Percentiles rank a stretch among this genome's conserved stretches.
Conservation (phyloP, 2,329 filamentous ascomycete species). For the Biscogniauxia marginata region DNA sequence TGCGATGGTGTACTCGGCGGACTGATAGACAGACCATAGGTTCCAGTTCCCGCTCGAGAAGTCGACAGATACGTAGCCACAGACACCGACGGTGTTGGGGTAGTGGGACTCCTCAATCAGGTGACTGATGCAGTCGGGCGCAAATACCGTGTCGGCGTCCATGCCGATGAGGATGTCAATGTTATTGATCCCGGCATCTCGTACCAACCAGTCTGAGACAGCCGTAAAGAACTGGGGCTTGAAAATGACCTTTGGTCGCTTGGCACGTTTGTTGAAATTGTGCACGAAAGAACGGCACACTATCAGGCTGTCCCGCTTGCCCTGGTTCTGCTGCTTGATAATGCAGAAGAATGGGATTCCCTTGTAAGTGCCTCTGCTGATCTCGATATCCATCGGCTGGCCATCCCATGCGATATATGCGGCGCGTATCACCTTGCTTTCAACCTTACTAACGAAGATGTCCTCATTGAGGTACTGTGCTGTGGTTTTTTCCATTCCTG, state of each 20-base stretch:
- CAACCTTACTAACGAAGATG: constrained; percentile 38
- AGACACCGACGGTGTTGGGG: constrained; percentile 45
- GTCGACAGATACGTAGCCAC: constrained; percentile 48
- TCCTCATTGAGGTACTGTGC: constrained; percentile 47
- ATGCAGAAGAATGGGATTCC: constrained; percentile 47
- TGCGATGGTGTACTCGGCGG: constrained; percentile 47
- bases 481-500: constrained; percentile 47
- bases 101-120: constrained; percentile 44
- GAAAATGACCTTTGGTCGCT: constrained; percentile 45
- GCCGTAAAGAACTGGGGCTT: constrained; percentile 43
- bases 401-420: constrained; percentile 47
- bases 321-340: constrained; percentile 49
- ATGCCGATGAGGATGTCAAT: constrained; percentile 46
- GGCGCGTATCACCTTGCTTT: constrained; percentile 36
- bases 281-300: constrained; percentile 49
- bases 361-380: constrained; percentile 44
- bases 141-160: constrained; percentile 49
- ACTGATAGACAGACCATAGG: constrained; percentile 47
- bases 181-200: constrained; percentile 37
- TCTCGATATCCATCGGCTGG: constrained; percentile 44
- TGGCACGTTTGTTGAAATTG: constrained; percentile 45
- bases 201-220: constrained; percentile 38
- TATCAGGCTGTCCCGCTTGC: constrained; percentile 49
- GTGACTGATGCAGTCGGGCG: constrained; percentile 43
- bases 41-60: constrained; percentile 42